A percentile compares a stretch with the other conserved stretches of the same genome.
Evolutionary conservation across 495 filamentous ascomycete species (phyloP).

Genomic region (Tetracladium setigerum): DNA sequence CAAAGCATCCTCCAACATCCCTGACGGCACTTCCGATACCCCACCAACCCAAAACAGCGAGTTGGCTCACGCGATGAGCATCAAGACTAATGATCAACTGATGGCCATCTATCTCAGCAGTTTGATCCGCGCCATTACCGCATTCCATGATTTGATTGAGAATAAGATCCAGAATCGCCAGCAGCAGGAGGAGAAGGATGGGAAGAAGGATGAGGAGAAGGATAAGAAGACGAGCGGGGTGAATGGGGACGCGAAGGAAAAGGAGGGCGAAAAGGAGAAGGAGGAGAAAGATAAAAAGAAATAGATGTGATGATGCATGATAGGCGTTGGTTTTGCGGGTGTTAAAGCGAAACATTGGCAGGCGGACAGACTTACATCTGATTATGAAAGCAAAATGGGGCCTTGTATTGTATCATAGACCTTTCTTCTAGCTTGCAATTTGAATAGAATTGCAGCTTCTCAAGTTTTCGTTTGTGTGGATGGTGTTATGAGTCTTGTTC

Average conservation of each 20-base stretch:
- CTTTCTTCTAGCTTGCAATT: conserved; percentile 14
- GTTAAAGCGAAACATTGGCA: too few species aligned
- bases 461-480: too few species aligned
- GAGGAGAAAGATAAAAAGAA: conserved; percentile 60
- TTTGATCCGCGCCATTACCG: conserved; percentile 94
- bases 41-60: conserved; percentile 61
- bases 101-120: conserved; percentile 96
- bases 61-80: conserved; percentile 86
- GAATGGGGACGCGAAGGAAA: conserved; percentile 45
- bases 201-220: conserved; percentile 68
- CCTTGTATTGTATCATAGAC: conserved; percentile 23
- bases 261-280: conserved; percentile 50
- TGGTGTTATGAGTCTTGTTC: too few species aligned
- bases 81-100: conserved; percentile 98
- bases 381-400: conserved; percentile 4
- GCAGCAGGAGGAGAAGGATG: conserved; percentile 91
- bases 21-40: conserved; percentile 34
- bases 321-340: too few species aligned
- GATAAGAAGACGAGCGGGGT: conserved; percentile 41
- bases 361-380: too few species aligned
- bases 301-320: too few species aligned
- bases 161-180: conserved; percentile 99
- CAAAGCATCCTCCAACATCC: conserved; percentile 34
- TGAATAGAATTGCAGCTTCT: conserved; percentile 10
- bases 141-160: conserved; percentile 98